Evolutionary conservation across 2,329 filamentous ascomycete species (phyloP).

Genomic region (Epichloe sylvatica): DNA sequence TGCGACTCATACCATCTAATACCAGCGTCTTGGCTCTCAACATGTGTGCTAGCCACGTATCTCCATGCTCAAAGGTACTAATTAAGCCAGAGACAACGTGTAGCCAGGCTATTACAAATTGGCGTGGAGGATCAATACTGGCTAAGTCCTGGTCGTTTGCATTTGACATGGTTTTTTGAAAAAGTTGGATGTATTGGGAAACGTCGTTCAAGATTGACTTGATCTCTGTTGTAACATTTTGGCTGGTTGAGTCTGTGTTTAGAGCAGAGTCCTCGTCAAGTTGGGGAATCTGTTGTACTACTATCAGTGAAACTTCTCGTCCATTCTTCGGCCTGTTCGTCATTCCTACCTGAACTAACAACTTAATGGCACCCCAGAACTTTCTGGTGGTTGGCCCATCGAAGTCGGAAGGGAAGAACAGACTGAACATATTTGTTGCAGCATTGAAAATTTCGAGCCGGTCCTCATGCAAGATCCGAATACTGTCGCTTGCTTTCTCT

Average conservation of each 20-base stretch:
- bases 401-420: slow-evolving; percentile 27
- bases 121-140: slow-evolving; percentile 20
- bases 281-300: slow-evolving; percentile 5
- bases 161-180: slow-evolving; percentile 17
- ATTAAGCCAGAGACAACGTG: slow-evolving; percentile 26
- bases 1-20: slow-evolving; percentile 21
- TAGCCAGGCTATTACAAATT: slow-evolving; percentile 28
- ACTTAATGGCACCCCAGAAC: slow-evolving; percentile 30
- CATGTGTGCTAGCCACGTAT: slow-evolving; percentile 18
- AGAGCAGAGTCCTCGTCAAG: slow-evolving; percentile 1
- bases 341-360: slow-evolving; percentile 16
- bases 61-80: slow-evolving; percentile 10
- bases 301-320: background rate
- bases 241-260: background rate
- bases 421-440: slow-evolving; percentile 24
- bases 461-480: slow-evolving; percentile 17
- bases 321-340: background rate
- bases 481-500: slow-evolving; percentile 11
- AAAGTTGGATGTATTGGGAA: slow-evolving; percentile 14
- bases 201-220: slow-evolving; percentile 10
- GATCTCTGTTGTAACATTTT: slow-evolving; percentile 6
- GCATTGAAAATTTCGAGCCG: slow-evolving; percentile 27
- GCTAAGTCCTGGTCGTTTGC: slow-evolving; percentile 15
- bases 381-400: slow-evolving; percentile 25
- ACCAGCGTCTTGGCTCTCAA: slow-evolving; percentile 17